Percentiles rank a stretch among this genome's conserved stretches.
Evolutionary conservation across 805 yeast species (phyloP).

Genomic region (Teunomyces panamensis): DNA sequence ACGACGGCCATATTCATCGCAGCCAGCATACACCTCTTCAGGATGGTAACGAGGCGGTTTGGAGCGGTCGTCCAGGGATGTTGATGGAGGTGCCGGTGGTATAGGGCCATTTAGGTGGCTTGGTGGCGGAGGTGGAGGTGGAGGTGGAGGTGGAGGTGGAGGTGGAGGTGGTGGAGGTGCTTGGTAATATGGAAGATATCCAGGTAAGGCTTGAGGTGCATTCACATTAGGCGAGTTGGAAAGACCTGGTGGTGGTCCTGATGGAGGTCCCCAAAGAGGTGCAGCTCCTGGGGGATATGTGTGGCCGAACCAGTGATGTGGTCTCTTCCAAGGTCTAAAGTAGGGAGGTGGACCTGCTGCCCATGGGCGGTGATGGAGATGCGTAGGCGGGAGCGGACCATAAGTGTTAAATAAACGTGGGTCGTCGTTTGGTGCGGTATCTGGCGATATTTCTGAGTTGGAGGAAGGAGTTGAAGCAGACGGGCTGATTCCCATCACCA

Average conservation of each 20-base stretch:
- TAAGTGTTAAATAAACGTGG: background rate
- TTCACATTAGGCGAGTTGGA: background rate
- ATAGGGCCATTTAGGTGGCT: background rate
- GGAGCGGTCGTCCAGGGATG: background rate
- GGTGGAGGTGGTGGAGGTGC: background rate
- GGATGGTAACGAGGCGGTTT: background rate
- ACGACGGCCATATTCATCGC: background rate
- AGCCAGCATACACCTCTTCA: background rate
- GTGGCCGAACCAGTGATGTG: constrained; percentile 1
- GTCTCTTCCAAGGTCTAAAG: background rate
- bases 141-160: background rate
- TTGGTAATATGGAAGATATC: background rate
- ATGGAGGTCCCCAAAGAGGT: background rate
- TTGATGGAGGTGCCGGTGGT: background rate
- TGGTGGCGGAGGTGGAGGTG: background rate
- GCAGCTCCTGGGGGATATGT: background rate
- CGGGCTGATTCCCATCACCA: background rate
- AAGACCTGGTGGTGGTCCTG: background rate
- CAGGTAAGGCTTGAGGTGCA: background rate
- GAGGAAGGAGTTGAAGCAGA: background rate
- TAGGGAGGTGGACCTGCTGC: background rate
- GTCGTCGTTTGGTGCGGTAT: background rate
- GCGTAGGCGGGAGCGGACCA: background rate
- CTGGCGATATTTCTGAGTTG: background rate
- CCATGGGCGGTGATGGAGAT: constrained; percentile 1